These are phyloP conservation scores for Thielaviopsis populi DNA, from an alignment of 2,329 filamentous ascomycete species.

Conservation along the genomic window DNA sequence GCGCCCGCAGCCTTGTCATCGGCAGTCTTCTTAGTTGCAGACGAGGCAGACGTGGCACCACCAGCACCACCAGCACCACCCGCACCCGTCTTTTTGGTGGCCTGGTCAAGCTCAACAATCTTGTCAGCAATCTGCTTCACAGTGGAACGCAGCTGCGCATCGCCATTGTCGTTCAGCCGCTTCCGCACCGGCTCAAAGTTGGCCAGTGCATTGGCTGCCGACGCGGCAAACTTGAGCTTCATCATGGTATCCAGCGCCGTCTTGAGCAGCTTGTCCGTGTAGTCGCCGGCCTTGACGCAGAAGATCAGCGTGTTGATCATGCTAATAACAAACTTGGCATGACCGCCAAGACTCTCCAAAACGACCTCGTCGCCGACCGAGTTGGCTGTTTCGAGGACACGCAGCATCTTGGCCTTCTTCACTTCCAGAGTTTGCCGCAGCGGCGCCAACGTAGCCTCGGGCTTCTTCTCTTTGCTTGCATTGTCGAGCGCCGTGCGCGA, in stretches of 20 bases:
- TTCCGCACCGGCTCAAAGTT: slow-evolving; percentile 52
- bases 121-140: slow-evolving; percentile 38
- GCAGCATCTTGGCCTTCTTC: slow-evolving; percentile 35
- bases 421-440: slow-evolving; percentile 23
- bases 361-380: slow-evolving; percentile 40
- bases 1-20: neutral
- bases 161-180: slow-evolving; percentile 48
- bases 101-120: slow-evolving; percentile 19
- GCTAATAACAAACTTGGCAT: slow-evolving; percentile 41
- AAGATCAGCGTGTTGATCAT: slow-evolving; percentile 40
- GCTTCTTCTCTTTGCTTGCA: slow-evolving; percentile 29
- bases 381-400: slow-evolving; percentile 38
- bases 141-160: slow-evolving; percentile 46
- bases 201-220: slow-evolving; percentile 25
- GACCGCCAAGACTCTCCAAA: slow-evolving; percentile 41
- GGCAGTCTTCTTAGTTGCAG: neutral
- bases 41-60: neutral
- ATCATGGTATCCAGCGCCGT: slow-evolving; percentile 47
- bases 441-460: slow-evolving; percentile 24
- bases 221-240: slow-evolving; percentile 45
- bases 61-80: slow-evolving; percentile 5
- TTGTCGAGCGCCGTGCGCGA: slow-evolving; percentile 32
- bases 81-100: slow-evolving; percentile 30
- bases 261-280: slow-evolving; percentile 38
- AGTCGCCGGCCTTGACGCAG: slow-evolving; percentile 38